Conservation (phyloP, 2,329 filamentous ascomycete species). For the Clarireedia paspali region DNA sequence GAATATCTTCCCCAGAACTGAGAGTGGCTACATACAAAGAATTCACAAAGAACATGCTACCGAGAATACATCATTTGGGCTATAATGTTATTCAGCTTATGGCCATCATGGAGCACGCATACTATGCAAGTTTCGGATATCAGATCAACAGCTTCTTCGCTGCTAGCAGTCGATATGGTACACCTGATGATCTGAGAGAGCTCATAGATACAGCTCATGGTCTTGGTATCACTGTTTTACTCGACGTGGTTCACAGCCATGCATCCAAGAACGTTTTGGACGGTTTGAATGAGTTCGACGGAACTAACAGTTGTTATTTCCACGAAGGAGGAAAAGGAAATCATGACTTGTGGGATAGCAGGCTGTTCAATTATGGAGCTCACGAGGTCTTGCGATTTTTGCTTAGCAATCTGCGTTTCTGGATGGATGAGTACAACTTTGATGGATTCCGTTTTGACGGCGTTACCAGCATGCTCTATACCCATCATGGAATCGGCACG, state of each 20-base stretch:
- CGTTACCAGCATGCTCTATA: constrained; percentile 96
- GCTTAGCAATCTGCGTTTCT: constrained; percentile 90
- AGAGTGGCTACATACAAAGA: constrained; percentile 93
- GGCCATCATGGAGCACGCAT: constrained; percentile 99
- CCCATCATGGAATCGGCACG: constrained; percentile 94
- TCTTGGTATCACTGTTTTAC: constrained; percentile 80
- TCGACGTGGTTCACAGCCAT: constrained; percentile 96
- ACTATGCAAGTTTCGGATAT: constrained; percentile 98
- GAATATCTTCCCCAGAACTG: constrained; percentile 87
- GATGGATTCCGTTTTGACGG: constrained; percentile 98
- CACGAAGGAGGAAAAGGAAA: constrained; percentile 76
- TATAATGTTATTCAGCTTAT: constrained; percentile 99
- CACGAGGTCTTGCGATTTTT: constrained; percentile 96
- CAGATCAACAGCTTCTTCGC: constrained; percentile 99
- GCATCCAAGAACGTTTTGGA: constrained; percentile 96
- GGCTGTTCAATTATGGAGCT: constrained; percentile 92
- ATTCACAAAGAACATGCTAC: constrained; percentile 87
- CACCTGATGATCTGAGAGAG: constrained; percentile 92
- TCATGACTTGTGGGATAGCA: constrained; percentile 93
- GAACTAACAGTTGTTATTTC: constrained; percentile 92
- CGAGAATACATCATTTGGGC: constrained; percentile 79
- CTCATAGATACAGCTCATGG: constrained; percentile 91
- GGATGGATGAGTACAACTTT: constrained; percentile 98
- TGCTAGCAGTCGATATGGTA: constrained; percentile 88
- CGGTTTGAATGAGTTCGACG: constrained; percentile 92